Conservation (phyloP, 208 protist species). For the Acanthamoeba sp. region DNA sequence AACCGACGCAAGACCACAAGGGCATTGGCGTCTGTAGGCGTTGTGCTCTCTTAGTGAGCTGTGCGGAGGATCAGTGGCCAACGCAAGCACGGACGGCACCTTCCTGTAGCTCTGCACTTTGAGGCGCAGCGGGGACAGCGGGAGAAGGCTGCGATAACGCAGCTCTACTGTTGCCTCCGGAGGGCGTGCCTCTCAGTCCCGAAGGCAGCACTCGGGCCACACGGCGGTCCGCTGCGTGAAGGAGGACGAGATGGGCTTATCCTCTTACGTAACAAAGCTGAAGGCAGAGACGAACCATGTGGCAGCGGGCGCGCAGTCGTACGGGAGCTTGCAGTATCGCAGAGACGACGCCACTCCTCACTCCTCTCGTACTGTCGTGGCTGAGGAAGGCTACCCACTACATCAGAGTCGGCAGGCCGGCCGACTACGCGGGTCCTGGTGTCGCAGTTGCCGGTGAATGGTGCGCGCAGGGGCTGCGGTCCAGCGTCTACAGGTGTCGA, state of each 20-base stretch:
- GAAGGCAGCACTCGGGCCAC: neutral
- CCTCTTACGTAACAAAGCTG: too few species aligned
- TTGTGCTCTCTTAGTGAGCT: too few species aligned
- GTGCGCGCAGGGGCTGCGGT: neutral
- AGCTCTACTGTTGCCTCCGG: too few species aligned
- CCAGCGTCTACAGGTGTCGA: neutral
- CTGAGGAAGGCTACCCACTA: too few species aligned
- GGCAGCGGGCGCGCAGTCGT: neutral
- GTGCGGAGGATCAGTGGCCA: too few species aligned
- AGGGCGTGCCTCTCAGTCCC: neutral
- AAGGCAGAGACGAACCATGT: neutral
- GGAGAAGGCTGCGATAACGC: too few species aligned
- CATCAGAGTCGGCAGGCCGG: too few species aligned
- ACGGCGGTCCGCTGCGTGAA: neutral
- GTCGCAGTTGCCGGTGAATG: neutral
- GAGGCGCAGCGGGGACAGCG: too few species aligned
- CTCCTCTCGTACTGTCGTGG: neutral
- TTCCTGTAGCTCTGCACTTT: too few species aligned
- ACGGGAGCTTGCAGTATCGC: neutral
- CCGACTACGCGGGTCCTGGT: neutral
- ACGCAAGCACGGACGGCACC: too few species aligned
- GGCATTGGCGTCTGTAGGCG: neutral
- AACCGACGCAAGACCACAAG: neutral
- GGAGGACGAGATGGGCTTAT: too few species aligned
- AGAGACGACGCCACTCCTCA: conserved; percentile 28